Conservation (phyloP, 176 grass and related monocot genomes). For the Stipa capillata region DNA sequence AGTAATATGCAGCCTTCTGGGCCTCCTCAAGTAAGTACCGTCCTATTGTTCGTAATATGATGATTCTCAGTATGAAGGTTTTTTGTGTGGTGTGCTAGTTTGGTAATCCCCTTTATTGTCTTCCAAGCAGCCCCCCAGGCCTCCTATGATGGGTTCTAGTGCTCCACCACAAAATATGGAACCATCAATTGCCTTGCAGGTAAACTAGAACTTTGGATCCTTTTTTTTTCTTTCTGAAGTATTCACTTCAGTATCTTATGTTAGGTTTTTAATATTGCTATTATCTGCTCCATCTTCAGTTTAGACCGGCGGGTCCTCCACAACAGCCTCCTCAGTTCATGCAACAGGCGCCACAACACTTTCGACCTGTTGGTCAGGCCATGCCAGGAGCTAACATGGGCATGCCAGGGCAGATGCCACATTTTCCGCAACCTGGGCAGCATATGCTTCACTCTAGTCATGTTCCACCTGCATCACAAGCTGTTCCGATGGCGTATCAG, state of each 20-base stretch:
- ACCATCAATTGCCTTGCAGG: constrained; percentile 82
- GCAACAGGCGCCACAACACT: constrained; percentile 39
- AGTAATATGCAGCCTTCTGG: constrained; percentile 64
- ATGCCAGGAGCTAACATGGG: constrained; percentile 49
- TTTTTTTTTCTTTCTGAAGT: constrained; percentile 14
- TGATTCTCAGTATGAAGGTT: not conserved
- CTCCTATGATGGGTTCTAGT: constrained; percentile 49
- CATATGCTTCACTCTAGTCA: constrained; percentile 57
- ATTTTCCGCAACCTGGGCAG: constrained; percentile 47
- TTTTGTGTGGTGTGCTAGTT: not conserved
- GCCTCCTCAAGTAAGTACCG: constrained; percentile 32
- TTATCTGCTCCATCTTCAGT: constrained; percentile 38
- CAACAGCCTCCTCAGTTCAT: constrained; percentile 62
- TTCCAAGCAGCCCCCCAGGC: constrained; percentile 56
- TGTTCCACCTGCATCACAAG: constrained; percentile 51
- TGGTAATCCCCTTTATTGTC: constrained; percentile 6
- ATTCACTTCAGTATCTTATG: not conserved
- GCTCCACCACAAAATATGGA: constrained; percentile 72
- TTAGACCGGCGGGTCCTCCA: constrained; percentile 44
- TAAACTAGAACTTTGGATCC: constrained; percentile 22
- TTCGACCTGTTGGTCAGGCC: constrained; percentile 46
- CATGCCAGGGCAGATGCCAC: constrained; percentile 44
- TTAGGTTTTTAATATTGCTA: constrained; percentile 14
- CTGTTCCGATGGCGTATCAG: constrained; percentile 59
- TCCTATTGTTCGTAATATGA: not conserved